phyloP scores from a whole-genome alignment of 2,329 filamentous ascomycete species.

The Fusarium hostae region DNA sequence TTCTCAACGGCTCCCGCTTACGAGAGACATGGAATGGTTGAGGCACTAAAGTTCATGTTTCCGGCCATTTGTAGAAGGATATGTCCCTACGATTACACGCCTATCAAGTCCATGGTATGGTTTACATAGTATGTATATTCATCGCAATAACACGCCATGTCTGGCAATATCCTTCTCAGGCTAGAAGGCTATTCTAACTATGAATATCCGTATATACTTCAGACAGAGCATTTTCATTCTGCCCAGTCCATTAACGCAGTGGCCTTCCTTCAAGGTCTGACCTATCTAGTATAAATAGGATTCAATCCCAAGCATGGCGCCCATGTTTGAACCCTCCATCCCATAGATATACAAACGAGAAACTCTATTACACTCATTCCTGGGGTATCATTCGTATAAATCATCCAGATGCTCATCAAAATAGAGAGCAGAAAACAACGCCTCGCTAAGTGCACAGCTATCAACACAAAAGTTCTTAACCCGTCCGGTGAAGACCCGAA shows the following conservation, averaged over 20 bases:
- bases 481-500: conserved; percentile 30
- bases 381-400: conserved; percentile 33
- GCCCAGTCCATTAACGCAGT: conserved; percentile 1
- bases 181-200: background rate
- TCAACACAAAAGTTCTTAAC: conserved; percentile 23
- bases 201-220: background rate
- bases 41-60: background rate
- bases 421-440: conserved; percentile 35
- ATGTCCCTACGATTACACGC: background rate
- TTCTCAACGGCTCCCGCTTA: background rate
- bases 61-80: background rate
- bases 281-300: background rate
- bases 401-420: conserved; percentile 20
- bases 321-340: background rate
- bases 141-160: background rate
- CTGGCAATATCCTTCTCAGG: background rate
- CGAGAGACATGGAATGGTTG: background rate
- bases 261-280: background rate
- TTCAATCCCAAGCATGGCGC: background rate
- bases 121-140: background rate
- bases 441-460: conserved; percentile 47
- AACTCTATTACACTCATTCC: conserved; percentile 9
- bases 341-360: conserved; percentile 9
- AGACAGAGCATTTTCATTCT: background rate
- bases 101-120: background rate